Evolutionary conservation across 768 basidiomycete species (phyloP), one percentile per base, ranked within the genome.

Genomic region (Peribolospora kevripleyi): DNA sequence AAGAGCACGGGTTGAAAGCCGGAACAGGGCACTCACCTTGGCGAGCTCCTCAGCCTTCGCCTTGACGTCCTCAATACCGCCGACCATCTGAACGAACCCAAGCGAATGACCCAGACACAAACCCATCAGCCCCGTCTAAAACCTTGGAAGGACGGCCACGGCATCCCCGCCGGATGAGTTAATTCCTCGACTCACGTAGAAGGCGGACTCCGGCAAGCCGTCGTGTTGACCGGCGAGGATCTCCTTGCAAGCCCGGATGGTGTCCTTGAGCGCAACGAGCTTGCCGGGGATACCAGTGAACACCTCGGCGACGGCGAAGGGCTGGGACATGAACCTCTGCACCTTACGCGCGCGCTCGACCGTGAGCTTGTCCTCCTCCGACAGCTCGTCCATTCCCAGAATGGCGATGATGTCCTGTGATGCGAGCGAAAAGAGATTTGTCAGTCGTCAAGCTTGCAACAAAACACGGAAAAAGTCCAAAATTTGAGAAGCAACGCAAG

Each of bases 341-440:
- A 95, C 88, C 75, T 93, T 93, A 70, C 88, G 85, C 60, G 87
- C 90, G 60, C 88, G 87, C 73, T 90, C 84, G 73, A 86, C 53
- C 61, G 90, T 95, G 62, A 97, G 74, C 74, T 98, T 98, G 74
- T 98, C 93, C 74, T 97, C 93, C 69, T 98, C 93, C 13, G 91
- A 97, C 76, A 98, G 80, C 71, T 98, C 93, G 68, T 98, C 93
- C 93, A 98, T 98, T 76, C 93, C 93, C 65, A 98, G 73, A 73
- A 98, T 98, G 66, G 93, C 93, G 74, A 98, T 97, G 70, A 97
- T 98, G 76, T 98, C 93, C 66, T 72, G 70, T 54, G 8, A 50
- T 4, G 36, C 6, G 49, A 14, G 5, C 5, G 46, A 25, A 25
- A 25, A 25, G 1, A 25, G 25, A 25, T 25, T 25, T 25, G 25